Conservation (phyloP, 192 early-diverging fungal genomes). For the Entrophospora sp. region DNA sequence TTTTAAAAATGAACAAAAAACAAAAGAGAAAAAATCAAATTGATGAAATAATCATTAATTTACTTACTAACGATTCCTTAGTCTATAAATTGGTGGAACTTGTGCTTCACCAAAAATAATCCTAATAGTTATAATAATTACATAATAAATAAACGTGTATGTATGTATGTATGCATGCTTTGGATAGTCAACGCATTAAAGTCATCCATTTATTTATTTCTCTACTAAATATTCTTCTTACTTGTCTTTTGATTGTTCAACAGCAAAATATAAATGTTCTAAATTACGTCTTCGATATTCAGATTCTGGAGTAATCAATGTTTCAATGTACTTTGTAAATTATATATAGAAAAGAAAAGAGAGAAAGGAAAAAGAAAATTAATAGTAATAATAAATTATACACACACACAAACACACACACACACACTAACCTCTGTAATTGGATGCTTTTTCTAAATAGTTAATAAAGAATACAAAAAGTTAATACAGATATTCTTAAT, state of each 20-base stretch:
- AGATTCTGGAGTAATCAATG: not conserved
- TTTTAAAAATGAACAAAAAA: too few relatives aligned
- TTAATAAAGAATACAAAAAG: not conserved
- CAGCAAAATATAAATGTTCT: not conserved
- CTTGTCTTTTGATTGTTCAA: not conserved
- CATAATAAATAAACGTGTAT: too few relatives aligned
- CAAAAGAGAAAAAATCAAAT: not conserved
- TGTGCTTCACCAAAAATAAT: not conserved
- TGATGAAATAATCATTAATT: too few relatives aligned
- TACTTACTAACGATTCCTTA: not conserved
- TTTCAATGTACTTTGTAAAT: constrained; percentile 6
- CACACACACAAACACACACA: too few relatives aligned
- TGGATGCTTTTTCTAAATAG: constrained; percentile 1
- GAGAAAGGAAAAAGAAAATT: too few relatives aligned
- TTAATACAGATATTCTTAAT: too few relatives aligned
- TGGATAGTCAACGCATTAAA: too few relatives aligned
- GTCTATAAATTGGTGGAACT: not conserved
- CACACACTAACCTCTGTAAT: not conserved
- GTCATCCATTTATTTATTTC: too few relatives aligned
- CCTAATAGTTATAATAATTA: too few relatives aligned
- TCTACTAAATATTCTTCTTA: too few relatives aligned
- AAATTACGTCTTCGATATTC: not conserved
- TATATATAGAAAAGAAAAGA: too few relatives aligned
- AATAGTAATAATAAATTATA: not conserved
- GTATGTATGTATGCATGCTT: too few relatives aligned